phyloP scores from a whole-genome alignment of 257 asterid genomes.

The Petunia axillaris region DNA sequence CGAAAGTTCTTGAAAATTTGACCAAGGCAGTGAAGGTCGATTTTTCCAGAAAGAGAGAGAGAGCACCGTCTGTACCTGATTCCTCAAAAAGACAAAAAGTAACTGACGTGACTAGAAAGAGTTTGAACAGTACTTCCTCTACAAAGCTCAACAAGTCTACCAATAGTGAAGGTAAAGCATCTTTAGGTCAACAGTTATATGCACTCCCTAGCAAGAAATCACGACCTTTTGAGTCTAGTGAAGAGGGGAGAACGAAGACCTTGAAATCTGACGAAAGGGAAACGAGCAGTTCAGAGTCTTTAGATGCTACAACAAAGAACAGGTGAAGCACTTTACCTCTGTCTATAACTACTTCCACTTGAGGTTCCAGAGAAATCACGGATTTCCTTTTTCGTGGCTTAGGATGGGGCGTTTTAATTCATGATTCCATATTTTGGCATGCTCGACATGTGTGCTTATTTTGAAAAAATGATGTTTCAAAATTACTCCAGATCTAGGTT shows the following conservation, averaged over 20 bases:
- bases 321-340: slow-evolving; percentile 49
- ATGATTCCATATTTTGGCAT: neutral
- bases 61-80: slow-evolving; percentile 34
- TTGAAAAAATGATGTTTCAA: neutral
- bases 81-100: slow-evolving; percentile 46
- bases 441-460: slow-evolving; percentile 5
- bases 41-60: slow-evolving; percentile 45
- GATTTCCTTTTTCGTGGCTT: neutral
- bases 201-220: slow-evolving; percentile 36
- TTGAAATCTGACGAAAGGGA: slow-evolving; percentile 43
- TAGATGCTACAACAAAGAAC: slow-evolving; percentile 62
- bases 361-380: slow-evolving; percentile 11
- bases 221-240: slow-evolving; percentile 36
- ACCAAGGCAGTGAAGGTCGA: slow-evolving; percentile 37
- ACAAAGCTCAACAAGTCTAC: slow-evolving; percentile 37
- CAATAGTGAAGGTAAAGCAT: slow-evolving; percentile 36
- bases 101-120: slow-evolving; percentile 24
- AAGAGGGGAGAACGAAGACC: slow-evolving; percentile 39
- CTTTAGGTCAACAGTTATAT: slow-evolving; percentile 51
- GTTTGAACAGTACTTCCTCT: slow-evolving; percentile 34
- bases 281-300: slow-evolving; percentile 32
- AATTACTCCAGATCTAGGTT: neutral
- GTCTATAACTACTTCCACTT: neutral
- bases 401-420: neutral
- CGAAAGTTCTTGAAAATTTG: slow-evolving; percentile 43